These are phyloP conservation scores for Clonostachys byssicola DNA, from an alignment of 2,329 filamentous ascomycete species.

Conservation along the genomic window DNA sequence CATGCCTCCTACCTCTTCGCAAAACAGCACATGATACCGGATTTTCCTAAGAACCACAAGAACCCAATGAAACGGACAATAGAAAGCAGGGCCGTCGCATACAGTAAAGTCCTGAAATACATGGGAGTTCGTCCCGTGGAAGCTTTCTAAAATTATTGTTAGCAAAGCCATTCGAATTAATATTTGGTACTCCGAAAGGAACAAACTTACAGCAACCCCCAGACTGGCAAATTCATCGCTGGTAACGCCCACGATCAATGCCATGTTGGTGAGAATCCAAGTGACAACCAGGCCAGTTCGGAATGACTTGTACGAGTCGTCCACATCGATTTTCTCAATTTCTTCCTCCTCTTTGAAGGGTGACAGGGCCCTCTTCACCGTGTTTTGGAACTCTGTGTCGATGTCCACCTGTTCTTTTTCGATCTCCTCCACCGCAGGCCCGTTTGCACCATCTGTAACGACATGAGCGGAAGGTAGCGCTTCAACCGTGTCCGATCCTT, in stretches of 20 bases:
- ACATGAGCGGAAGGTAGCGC: slow-evolving; percentile 85
- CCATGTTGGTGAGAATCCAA: slow-evolving; percentile 88
- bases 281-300: slow-evolving; percentile 80
- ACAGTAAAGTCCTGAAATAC: slow-evolving; percentile 85
- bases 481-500: slow-evolving; percentile 88
- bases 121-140: slow-evolving; percentile 66
- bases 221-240: slow-evolving; percentile 76
- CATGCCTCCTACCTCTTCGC: slow-evolving; percentile 53
- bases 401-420: slow-evolving; percentile 93
- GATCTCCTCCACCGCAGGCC: slow-evolving; percentile 84
- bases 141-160: slow-evolving; percentile 37
- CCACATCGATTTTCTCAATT: slow-evolving; percentile 73
- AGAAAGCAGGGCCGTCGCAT: slow-evolving; percentile 74
- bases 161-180: background rate
- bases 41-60: slow-evolving; percentile 82
- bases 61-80: slow-evolving; percentile 83
- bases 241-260: slow-evolving; percentile 77
- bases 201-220: slow-evolving; percentile 69
- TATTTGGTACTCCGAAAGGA: too few relatives aligned
- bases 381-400: slow-evolving; percentile 86
- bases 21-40: slow-evolving; percentile 89
- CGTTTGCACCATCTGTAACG: slow-evolving; percentile 71
- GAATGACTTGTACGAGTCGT: slow-evolving; percentile 97
- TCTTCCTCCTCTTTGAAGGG: slow-evolving; percentile 71
- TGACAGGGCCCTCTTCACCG: slow-evolving; percentile 81